These are phyloP conservation scores for Lobosporangium transversale DNA, from an alignment of 192 early-diverging fungal genomes.

Conservation along the genomic window DNA sequence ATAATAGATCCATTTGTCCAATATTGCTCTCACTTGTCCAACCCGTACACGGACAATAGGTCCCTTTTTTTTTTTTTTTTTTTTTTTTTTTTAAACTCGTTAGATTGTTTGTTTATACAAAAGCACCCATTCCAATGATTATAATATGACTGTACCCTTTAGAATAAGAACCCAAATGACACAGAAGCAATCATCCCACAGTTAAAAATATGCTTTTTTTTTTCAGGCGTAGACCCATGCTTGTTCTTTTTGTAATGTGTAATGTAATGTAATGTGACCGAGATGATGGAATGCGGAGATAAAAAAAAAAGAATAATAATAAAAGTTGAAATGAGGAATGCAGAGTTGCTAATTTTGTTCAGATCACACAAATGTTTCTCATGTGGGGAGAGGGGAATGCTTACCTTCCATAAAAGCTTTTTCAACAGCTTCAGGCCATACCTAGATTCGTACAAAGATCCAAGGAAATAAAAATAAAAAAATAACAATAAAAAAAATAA, in stretches of 20 bases:
- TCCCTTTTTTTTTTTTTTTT: too few species aligned
- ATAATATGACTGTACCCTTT: background rate
- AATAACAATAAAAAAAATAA: slow-evolving; percentile 5
- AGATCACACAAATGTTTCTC: background rate
- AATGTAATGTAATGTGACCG: slow-evolving; percentile 4
- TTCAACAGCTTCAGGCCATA: slow-evolving; percentile 71
- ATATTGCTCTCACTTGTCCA: too few species aligned
- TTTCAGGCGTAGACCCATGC: too few species aligned
- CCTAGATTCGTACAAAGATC: too few species aligned
- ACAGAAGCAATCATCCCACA: slow-evolving; percentile 20
- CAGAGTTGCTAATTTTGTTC: background rate
- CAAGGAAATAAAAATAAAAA: background rate
- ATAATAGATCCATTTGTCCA: too few species aligned
- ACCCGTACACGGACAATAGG: too few species aligned
- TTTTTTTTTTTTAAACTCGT: too few species aligned
- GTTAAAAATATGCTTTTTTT: background rate
- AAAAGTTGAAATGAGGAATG: background rate
- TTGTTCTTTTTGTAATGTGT: too few species aligned
- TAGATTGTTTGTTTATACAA: background rate
- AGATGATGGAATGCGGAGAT: slow-evolving; percentile 30
- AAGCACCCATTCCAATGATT: background rate
- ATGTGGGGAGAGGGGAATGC: background rate
- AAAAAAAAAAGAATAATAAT: too few species aligned
- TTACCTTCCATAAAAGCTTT: slow-evolving; percentile 70
- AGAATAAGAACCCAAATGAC: slow-evolving; percentile 9